Evolutionary conservation across 176 grass and related monocot species (phyloP), one percentile per base, ranked within the genome.

Genomic region (Canna indica): DNA sequence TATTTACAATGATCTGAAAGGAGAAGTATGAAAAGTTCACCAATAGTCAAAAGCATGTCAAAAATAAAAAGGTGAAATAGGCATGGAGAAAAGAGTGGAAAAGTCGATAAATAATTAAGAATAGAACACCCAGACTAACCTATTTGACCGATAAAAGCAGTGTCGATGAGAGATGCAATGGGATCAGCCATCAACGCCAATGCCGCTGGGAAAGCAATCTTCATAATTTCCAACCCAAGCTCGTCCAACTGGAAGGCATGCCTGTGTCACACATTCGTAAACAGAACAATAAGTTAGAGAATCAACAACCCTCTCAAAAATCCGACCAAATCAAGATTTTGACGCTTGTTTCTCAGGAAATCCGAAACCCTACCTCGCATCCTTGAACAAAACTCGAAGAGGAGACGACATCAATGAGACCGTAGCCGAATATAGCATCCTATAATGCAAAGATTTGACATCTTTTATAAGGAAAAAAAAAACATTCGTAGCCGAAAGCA

Each of bases 101-200:
- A 44, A 26, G 4, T 42, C 29, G 71, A 50, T 20, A 59, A n/a
- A 53, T 2, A 29, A 3, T 65, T 24, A 64, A 36, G 2, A 22
- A 20, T 28, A 26, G 36, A 64, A 53, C 5, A 70, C 35, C 31
- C 26, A 22, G 34, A 26, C 66, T 66, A 39, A 96, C 91, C 91
- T 52, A 91, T 90, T 48, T 86, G 91, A 63, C 87, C 87, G 12
- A 95, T 85, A 63, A 95, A 95, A 52, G 87, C 91, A 29, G 91
- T 95, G 71, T 95, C 91, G 1, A 91, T 83, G n/a, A 95, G 83
- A 22, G 91, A 95, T 0, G 91, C 91, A 56, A 95, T 47, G 1
- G 91, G 91, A 76, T 95, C 87, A 0, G 91, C 91, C 44, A 85
- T 68, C 24, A 95, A 84, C 9, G 87, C 87, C 36, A 95, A 80